Evolutionary conservation across 495 filamentous ascomycete genomes (phyloP).

Genomic region (Friedmanniomyces endolithicus): DNA sequence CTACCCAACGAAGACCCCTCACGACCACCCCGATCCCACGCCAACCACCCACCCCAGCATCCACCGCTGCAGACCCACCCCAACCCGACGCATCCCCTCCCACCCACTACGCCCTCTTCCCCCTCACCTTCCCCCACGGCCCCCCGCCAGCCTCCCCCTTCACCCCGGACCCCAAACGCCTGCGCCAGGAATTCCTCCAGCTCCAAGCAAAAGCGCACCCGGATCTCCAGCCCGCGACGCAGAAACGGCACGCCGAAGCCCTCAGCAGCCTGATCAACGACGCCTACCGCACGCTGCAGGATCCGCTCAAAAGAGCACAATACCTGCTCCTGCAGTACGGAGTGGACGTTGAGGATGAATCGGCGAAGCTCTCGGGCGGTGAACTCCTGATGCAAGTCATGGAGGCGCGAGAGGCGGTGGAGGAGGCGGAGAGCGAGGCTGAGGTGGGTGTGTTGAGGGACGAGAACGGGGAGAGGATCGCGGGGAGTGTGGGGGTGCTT

Average conservation of each 20-base stretch:
- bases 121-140: conserved; percentile 61
- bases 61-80: background rate
- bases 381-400: conserved; percentile 77
- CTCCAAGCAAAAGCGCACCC: conserved; percentile 73
- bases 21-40: background rate
- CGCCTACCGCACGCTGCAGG: conserved; percentile 69
- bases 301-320: conserved; percentile 68
- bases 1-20: background rate
- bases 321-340: conserved; percentile 64
- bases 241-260: conserved; percentile 54
- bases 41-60: conserved; percentile 6
- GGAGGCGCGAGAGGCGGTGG: conserved; percentile 74
- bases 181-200: conserved; percentile 74
- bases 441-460: conserved; percentile 47
- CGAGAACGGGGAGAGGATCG: conserved; percentile 57
- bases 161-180: conserved; percentile 47
- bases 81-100: background rate
- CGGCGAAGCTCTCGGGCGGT: conserved; percentile 48
- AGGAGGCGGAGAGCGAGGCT: conserved; percentile 54
- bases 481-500: conserved; percentile 44
- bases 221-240: conserved; percentile 51
- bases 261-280: conserved; percentile 71
- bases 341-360: conserved; percentile 68
- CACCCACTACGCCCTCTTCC: conserved; percentile 81
- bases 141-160: conserved; percentile 71